Percentiles rank a stretch among this genome's conserved stretches.
These are phyloP conservation scores for Eucalyptus sp. DNA, from an alignment of 345 rosid genomes.

Conservation along the genomic window DNA sequence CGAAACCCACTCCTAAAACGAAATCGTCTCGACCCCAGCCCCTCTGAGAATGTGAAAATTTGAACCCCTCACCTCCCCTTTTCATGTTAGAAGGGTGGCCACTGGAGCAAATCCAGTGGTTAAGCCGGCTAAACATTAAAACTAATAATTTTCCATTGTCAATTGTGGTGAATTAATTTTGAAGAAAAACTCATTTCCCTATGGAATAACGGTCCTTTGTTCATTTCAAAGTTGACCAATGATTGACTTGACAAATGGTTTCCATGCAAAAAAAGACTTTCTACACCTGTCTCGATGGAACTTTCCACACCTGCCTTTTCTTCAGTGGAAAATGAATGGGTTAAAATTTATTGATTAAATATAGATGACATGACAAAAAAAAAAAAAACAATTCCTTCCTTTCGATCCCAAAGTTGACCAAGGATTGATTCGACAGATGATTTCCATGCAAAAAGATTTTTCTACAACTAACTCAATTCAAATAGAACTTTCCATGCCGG, in stretches of 20 bases:
- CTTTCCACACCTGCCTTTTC: too few species aligned
- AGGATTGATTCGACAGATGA: neutral
- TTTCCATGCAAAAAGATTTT: neutral
- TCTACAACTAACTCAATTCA: neutral
- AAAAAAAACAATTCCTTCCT: neutral
- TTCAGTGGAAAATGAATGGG: neutral
- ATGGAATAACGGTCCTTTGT: neutral
- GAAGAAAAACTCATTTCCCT: neutral
- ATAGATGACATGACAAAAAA: neutral
- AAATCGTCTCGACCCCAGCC: too few species aligned
- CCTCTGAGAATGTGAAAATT: too few species aligned
- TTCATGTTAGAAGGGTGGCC: too few species aligned
- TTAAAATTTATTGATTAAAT: too few species aligned
- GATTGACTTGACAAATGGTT: neutral
- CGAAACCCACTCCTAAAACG: too few species aligned
- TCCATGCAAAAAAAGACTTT: neutral
- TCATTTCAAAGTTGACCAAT: neutral
- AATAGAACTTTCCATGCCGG: neutral
- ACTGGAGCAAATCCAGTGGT: too few species aligned
- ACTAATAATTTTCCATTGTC: neutral
- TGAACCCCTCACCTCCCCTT: too few species aligned
- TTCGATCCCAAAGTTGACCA: neutral
- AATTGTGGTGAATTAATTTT: neutral
- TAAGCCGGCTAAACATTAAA: too few species aligned
- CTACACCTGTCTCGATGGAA: neutral